These are phyloP conservation scores for Lotmaria passim DNA, from an alignment of 208 protist species.

Conservation along the genomic window DNA sequence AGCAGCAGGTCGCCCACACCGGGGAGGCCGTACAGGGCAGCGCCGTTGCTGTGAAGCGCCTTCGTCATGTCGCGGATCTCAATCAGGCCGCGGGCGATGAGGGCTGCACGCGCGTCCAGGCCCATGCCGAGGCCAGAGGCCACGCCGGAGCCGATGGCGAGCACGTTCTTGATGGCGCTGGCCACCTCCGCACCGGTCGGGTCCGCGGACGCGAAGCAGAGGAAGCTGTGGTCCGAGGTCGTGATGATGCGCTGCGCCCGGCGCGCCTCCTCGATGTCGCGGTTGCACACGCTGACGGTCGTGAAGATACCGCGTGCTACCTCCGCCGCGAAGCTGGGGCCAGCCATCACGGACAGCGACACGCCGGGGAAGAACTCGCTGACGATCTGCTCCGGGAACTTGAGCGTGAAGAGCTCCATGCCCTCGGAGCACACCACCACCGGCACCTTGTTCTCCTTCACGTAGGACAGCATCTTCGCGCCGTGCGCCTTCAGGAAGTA, in stretches of 20 bases:
- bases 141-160: constrained; percentile 84
- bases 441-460: constrained; percentile 48
- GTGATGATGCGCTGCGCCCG: constrained; percentile 58
- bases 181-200: constrained; percentile 85
- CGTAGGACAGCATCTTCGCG: constrained; percentile 37
- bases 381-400: constrained; percentile 81
- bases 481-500: constrained; percentile 66
- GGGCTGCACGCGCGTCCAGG: constrained; percentile 73
- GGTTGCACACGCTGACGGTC: constrained; percentile 7
- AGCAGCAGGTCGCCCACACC: constrained; percentile 91
- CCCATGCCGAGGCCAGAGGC: constrained; percentile 71
- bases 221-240: constrained; percentile 65
- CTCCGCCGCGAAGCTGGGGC: constrained; percentile 89
- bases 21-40: constrained; percentile 83
- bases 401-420: constrained; percentile 78
- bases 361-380: constrained; percentile 62
- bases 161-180: constrained; percentile 90
- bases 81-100: constrained; percentile 82
- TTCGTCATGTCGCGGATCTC: constrained; percentile 87
- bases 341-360: constrained; percentile 72
- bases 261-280: not conserved
- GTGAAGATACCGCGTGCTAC: constrained; percentile 79
- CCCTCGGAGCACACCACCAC: constrained; percentile 83
- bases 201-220: constrained; percentile 83
- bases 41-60: constrained; percentile 72